phyloP scores from a whole-genome alignment of 352 stramenopile genomes.

The Phytophthora litchii region DNA sequence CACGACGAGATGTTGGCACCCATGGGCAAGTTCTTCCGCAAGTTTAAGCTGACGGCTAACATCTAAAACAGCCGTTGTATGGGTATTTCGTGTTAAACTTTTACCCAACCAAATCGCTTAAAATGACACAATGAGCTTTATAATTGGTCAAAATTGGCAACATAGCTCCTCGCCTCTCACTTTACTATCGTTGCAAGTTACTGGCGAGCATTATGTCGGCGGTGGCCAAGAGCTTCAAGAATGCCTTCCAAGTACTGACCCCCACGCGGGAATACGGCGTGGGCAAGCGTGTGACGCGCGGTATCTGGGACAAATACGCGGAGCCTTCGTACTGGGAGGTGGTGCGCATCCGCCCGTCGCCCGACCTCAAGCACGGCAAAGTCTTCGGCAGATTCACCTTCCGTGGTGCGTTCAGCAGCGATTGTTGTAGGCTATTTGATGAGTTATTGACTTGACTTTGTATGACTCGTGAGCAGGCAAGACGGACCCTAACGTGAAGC shows the following conservation, averaged over 20 bases:
- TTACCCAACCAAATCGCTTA: conserved; percentile 18
- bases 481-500: conserved; percentile 71
- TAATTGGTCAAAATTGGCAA: conserved; percentile 26
- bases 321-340: conserved; percentile 85
- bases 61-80: conserved; percentile 27
- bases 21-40: conserved; percentile 74
- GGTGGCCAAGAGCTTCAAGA: conserved; percentile 52
- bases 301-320: conserved; percentile 75
- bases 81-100: conserved; percentile 15
- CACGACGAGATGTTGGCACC: conserved; percentile 70
- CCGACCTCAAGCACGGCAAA: conserved; percentile 88
- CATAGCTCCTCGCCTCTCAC: conserved; percentile 25
- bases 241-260: conserved; percentile 80
- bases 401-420: conserved; percentile 54
- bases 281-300: conserved; percentile 70
- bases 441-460: conserved; percentile 10
- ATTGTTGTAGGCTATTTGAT: not conserved
- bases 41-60: conserved; percentile 67
- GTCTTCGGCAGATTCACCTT: conserved; percentile 83
- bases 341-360: conserved; percentile 72
- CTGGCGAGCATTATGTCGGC: conserved; percentile 36
- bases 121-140: conserved; percentile 5
- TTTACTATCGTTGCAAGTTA: conserved; percentile 6
- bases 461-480: conserved; percentile 48
- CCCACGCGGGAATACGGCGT: conserved; percentile 74